Conservation (phyloP, 306 rosid genomes). For the Citrullus mucosospermus region DNA sequence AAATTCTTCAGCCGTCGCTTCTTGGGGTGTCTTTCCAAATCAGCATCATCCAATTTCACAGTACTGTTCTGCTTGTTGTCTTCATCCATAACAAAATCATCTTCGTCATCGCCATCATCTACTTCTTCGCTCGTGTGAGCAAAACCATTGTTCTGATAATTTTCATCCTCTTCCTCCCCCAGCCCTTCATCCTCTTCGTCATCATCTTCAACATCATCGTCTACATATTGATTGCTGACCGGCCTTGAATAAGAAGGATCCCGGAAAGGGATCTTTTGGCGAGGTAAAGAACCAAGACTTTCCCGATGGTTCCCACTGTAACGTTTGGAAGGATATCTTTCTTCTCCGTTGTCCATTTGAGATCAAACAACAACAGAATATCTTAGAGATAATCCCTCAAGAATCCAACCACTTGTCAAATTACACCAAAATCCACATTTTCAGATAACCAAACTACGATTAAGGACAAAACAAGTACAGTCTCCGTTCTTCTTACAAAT, state of each 20-base stretch:
- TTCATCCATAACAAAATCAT: constrained; percentile 14
- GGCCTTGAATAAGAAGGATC: constrained; percentile 33
- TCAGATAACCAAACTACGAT: not conserved
- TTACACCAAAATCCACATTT: not conserved
- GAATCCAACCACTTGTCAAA: not conserved
- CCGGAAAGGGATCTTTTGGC: constrained; percentile 7
- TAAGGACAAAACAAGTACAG: not conserved
- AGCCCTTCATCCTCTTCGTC: constrained; percentile 26
- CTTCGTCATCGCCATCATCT: constrained; percentile 26
- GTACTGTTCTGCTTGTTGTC: constrained; percentile 24
- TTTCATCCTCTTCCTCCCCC: constrained; percentile 37
- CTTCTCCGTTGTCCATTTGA: constrained; percentile 66
- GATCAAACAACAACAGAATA: not conserved
- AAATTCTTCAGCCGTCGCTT: constrained; percentile 66
- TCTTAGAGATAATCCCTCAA: not conserved
- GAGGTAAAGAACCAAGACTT: not conserved
- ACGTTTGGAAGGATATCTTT: constrained; percentile 13
- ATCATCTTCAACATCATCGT: constrained; percentile 33
- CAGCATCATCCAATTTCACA: constrained; percentile 28
- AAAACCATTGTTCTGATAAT: constrained; percentile 30
- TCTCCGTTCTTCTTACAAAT: not conserved
- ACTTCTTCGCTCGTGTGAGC: constrained; percentile 20
- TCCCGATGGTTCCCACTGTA: constrained; percentile 1
- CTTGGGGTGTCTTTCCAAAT: constrained; percentile 48
- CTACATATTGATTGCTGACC: constrained; percentile 21